Base-by-base conservation (phyloP, 805 yeast genomes). In the Wickerhamiella sorbophila region DNA sequence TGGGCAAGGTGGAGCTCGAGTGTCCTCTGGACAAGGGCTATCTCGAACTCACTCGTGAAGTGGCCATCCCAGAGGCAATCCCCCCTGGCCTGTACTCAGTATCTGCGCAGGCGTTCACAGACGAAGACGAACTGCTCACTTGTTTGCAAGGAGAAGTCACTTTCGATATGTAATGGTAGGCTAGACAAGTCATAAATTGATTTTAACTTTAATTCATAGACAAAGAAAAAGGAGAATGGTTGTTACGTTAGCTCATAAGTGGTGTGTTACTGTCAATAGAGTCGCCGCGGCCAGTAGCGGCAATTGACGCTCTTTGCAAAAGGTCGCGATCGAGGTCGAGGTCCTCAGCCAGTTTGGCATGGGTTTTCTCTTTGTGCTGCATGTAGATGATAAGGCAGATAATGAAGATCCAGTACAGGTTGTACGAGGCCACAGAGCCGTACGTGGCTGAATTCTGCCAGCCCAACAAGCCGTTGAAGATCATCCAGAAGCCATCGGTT, bases 381-480 rank as follows among this genome's bases (percentile, higher is more conserved):
- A 83, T 58, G 44, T 67, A 48, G 1, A 61, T 48, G 22, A 79
- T 65, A 6, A 74, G 67, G 2, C 45, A 44, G 20, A 71, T 63
- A 2, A 72, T 57, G 3, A 61, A 57, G 1, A 64, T 24, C 96
- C 95, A 86, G 59, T 79, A 86, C 1, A 67, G 42, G 47, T 72
- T 70, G 62, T 86, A 86, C 39, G 86, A 72, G 4, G 70, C 58
- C 1, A 86, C 86, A 17, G 94, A 81, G 3, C 93, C 94, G 55
- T 79, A 83, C 0, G 96, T 86, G 2, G 95, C 95, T 48, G 87
- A 75, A 58, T 86, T 86, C 12, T 91, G 85, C 96, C 96, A 86
- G 1, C 96, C 96, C 39, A 86, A 69, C 4, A 86, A 66, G 1
- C 94, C 95, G 29, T 87, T 84, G 52, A 82, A 69, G 29, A 86